Evolutionary conservation across 208 protist species (phyloP).

Genomic region (Trypanosoma lewisi): DNA sequence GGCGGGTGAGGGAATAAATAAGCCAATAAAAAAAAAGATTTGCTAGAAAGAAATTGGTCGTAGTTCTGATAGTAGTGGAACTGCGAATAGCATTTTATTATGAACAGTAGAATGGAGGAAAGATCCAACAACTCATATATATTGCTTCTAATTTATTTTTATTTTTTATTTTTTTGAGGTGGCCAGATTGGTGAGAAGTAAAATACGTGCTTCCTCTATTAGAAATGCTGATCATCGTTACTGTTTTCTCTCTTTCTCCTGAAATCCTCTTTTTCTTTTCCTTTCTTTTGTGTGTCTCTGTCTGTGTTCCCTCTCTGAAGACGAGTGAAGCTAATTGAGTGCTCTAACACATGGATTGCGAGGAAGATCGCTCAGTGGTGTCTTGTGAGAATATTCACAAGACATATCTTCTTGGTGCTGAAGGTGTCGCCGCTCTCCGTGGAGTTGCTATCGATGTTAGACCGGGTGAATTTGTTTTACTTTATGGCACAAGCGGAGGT

Average conservation of each 20-base stretch:
- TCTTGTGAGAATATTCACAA: constrained; percentile 96
- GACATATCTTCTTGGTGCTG: constrained; percentile 94
- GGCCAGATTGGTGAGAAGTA: too few relatives aligned
- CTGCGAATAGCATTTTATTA: too few relatives aligned
- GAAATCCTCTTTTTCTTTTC: not conserved
- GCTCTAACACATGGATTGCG: constrained; percentile 1
- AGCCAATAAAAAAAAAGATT: too few relatives aligned
- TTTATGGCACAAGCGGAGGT: constrained; percentile 95
- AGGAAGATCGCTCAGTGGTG: constrained; percentile 46
- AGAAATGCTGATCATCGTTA: not conserved
- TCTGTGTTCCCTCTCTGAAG: not conserved
- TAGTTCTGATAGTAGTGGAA: too few relatives aligned
- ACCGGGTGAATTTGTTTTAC: constrained; percentile 91
- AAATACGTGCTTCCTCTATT: not conserved
- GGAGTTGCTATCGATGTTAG: constrained; percentile 88
- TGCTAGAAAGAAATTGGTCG: too few relatives aligned
- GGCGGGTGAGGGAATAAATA: too few relatives aligned
- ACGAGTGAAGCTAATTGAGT: not conserved
- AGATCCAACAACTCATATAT: too few relatives aligned
- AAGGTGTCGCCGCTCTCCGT: constrained; percentile 95
- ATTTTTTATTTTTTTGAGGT: too few relatives aligned
- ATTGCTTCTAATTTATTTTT: too few relatives aligned
- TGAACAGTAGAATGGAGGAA: too few relatives aligned
- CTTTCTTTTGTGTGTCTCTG: not conserved
- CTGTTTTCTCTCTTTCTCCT: not conserved